Conservation (phyloP, 2,329 filamentous ascomycete species). For the Nothophaeocryptopus gaeumannii region DNA sequence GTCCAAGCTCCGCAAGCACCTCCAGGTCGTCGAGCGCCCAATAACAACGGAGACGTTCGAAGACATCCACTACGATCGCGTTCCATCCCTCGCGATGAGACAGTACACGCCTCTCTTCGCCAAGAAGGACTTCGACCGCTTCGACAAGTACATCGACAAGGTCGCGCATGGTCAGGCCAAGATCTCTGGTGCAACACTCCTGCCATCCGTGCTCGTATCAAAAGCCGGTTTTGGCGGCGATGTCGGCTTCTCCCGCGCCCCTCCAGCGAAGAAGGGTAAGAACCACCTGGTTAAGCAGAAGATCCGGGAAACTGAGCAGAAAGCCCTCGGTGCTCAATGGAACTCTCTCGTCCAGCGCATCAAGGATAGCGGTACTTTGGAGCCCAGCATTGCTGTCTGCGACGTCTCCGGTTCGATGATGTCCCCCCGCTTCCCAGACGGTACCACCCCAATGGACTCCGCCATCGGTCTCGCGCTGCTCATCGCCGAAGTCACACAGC, state of each 20-base stretch:
- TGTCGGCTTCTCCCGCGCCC: background rate
- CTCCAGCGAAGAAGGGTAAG: conserved; percentile 8
- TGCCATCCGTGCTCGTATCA: conserved; percentile 52
- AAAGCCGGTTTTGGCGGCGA: background rate
- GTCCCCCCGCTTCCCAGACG: conserved; percentile 41
- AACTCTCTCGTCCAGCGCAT: conserved; percentile 57
- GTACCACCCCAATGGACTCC: conserved; percentile 52
- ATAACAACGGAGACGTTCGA: conserved; percentile 47
- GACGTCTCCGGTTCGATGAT: conserved; percentile 58
- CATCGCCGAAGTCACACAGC: conserved; percentile 51
- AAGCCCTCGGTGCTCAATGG: conserved; percentile 54
- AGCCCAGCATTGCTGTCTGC: conserved; percentile 56
- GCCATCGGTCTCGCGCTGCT: conserved; percentile 58
- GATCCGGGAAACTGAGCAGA: conserved; percentile 33
- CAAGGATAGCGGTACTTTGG: conserved; percentile 53
- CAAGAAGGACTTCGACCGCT: conserved; percentile 51
- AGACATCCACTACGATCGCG: conserved; percentile 56
- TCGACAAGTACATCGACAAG: conserved; percentile 49
- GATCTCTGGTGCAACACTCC: conserved; percentile 57
- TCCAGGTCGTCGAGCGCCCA: conserved; percentile 54
- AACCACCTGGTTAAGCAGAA: conserved; percentile 32
- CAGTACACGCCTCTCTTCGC: conserved; percentile 51
- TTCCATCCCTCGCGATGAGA: conserved; percentile 59
- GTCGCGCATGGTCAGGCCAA: conserved; percentile 49
- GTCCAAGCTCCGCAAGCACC: conserved; percentile 53